Conservation (phyloP, 2,329 filamentous ascomycete species). For the Dactylellina drechsleri region DNA sequence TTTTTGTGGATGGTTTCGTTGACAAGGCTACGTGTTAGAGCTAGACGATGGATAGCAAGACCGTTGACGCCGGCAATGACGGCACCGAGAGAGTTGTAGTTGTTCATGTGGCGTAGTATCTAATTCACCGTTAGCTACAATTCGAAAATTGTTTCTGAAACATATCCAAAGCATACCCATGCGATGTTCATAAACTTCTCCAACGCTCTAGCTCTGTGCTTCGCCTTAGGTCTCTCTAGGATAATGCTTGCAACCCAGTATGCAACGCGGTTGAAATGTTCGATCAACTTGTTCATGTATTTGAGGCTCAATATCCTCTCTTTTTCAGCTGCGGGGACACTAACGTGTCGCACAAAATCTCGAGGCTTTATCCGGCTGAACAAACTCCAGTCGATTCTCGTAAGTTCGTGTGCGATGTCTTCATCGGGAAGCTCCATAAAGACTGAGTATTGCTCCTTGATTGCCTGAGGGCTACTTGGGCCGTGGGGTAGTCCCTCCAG, state of each 20-base stretch:
- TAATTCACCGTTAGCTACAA: slow-evolving; percentile 59
- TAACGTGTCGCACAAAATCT: slow-evolving; percentile 91
- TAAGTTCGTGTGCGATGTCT: slow-evolving; percentile 88
- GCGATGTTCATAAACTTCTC: slow-evolving; percentile 97
- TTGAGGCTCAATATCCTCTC: slow-evolving; percentile 79
- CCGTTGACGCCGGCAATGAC: slow-evolving; percentile 92
- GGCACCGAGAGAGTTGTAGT: slow-evolving; percentile 96
- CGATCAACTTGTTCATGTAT: slow-evolving; percentile 93
- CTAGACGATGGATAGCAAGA: slow-evolving; percentile 82
- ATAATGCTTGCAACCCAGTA: slow-evolving; percentile 86
- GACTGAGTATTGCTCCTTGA: slow-evolving; percentile 84
- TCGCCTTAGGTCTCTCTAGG: slow-evolving; percentile 90
- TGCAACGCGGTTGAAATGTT: slow-evolving; percentile 87
- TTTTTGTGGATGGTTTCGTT: slow-evolving; percentile 78
- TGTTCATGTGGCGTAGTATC: slow-evolving; percentile 89
- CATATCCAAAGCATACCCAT: slow-evolving; percentile 60
- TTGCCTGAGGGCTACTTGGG: slow-evolving; percentile 28
- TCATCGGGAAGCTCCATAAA: slow-evolving; percentile 89
- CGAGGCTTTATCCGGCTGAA: slow-evolving; percentile 93
- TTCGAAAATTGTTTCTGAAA: slow-evolving; percentile 56
- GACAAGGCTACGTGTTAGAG: slow-evolving; percentile 80
- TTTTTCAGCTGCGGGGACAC: slow-evolving; percentile 75
- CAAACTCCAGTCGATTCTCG: slow-evolving; percentile 97
- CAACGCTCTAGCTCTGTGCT: slow-evolving; percentile 88
- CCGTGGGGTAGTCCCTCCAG: slow-evolving; percentile 32